Evolutionary conservation across 139 green algal genomes (phyloP).

Genomic region (Chlamydomonas sphaeroides): DNA sequence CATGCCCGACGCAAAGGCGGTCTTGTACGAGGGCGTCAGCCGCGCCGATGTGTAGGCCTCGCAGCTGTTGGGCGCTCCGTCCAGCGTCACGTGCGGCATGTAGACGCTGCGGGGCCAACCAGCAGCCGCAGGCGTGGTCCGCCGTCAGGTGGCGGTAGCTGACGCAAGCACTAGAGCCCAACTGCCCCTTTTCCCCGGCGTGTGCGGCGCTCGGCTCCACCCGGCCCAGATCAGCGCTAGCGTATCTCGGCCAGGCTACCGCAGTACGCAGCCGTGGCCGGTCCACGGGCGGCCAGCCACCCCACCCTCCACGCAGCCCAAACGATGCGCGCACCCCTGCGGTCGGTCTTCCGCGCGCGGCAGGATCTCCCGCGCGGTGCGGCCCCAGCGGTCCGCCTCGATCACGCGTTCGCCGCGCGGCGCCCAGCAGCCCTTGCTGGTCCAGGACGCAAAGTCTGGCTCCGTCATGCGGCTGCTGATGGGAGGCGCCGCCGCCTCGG

Average conservation of each 20-base stretch:
- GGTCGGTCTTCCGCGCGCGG: conserved; percentile 14
- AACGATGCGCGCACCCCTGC: conserved; percentile 2
- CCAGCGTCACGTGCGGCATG: not conserved
- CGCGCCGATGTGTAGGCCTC: conserved; percentile 14
- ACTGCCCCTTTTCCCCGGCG: too few relatives aligned
- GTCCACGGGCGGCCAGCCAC: too few relatives aligned
- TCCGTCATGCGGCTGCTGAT: conserved; percentile 11
- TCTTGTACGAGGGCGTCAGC: conserved; percentile 18
- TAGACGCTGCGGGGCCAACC: conserved; percentile 9
- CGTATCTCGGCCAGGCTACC: too few relatives aligned
- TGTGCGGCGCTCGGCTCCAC: too few relatives aligned
- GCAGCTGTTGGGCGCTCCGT: conserved; percentile 26
- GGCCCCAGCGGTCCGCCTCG: conserved; percentile 38
- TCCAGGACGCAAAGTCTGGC: conserved; percentile 36
- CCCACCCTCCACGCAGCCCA: too few relatives aligned
- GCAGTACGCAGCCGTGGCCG: too few relatives aligned
- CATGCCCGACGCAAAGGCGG: conserved; percentile 18
- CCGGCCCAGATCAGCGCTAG: too few relatives aligned
- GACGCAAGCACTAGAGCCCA: too few relatives aligned
- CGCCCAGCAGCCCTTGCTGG: conserved; percentile 42
- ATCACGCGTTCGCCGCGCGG: conserved; percentile 9
- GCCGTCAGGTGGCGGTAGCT: too few relatives aligned
- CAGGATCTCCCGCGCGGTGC: conserved; percentile 14
- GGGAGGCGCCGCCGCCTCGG: not conserved
- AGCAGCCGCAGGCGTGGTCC: too few relatives aligned